Base-by-base conservation (phyloP, 345 rosid species). In the Acer yangbiense region DNA sequence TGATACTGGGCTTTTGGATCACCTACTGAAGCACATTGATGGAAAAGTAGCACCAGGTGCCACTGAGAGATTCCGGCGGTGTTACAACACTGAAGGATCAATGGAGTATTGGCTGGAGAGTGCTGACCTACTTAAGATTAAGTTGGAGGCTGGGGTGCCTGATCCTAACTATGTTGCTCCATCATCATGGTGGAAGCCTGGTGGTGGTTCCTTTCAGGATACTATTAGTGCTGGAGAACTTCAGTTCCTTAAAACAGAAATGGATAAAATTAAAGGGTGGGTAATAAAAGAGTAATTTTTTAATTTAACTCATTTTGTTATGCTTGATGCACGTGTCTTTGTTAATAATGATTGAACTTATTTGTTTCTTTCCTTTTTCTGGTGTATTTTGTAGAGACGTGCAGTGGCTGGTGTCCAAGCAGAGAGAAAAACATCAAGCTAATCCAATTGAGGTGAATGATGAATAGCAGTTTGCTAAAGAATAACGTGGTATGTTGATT, bases 1-100 rank as follows among this genome's bases (percentile, higher is more conserved):
- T 72, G 99, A 95, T 73, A 95, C 98, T 73, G 99, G 99, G 20
- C 93, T 95, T 68, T 90, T 95, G 83, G 99, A 95, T 83, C 99
- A 95, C 81, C 85, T 88, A 35, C 82, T 93, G 83, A 95, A 95
- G 96, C 96, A 95, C 82, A 86, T 92, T 57, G 98, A 92, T 76
- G 97, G 97, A 54, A 90, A 86, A 76, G 92, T 95, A 54, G 95
- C 98, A 14, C 97, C 98, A 7, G 89, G 91, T 73, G 98, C 98
- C 80, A 66, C 79, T 35, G 94, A 93, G 72, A 86, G 99, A 66
- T 93, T 90, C 80, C 85, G 97, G 69, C 92, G 99, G 71, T 92
- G 97, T 85, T 87, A 89, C 83, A 92, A 92, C 78, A 89, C 98
- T 0, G 83, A 88, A 55, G 99, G 99, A 64, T 75, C 79, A 41